Evolutionary conservation across 2,329 filamentous ascomycete species (phyloP).

Genomic region (Pseudogymnoascus sp.): DNA sequence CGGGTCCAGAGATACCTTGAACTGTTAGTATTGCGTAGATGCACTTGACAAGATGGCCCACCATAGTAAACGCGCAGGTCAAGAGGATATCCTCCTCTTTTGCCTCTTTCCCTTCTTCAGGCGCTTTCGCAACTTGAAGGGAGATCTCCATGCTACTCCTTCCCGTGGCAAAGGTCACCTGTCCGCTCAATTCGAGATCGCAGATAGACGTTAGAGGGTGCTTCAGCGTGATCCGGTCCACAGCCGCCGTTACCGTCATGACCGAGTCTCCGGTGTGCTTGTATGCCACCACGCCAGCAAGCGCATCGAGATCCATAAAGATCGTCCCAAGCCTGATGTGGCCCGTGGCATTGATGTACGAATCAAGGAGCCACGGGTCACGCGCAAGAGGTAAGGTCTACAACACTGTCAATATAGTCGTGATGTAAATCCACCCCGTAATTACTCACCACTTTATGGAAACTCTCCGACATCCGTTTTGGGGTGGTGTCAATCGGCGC

Average conservation of each 20-base stretch:
- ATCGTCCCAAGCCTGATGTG: conserved; percentile 47
- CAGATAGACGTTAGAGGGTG: conserved; percentile 62
- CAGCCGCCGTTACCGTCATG: conserved; percentile 35
- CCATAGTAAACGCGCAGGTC: conserved; percentile 71
- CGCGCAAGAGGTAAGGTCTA: conserved; percentile 57
- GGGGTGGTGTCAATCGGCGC: conserved; percentile 47
- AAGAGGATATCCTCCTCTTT: conserved; percentile 58
- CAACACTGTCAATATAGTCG: conserved; percentile 12
- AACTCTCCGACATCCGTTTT: conserved; percentile 62
- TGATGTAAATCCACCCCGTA: not conserved
- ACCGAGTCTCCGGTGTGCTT: conserved; percentile 59
- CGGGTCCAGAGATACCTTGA: conserved; percentile 52
- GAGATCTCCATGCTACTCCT: conserved; percentile 65
- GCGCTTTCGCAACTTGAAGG: conserved; percentile 60
- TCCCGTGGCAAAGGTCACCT: conserved; percentile 55
- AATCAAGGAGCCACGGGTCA: conserved; percentile 65
- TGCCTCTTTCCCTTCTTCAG: conserved; percentile 42
- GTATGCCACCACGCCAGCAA: conserved; percentile 64
- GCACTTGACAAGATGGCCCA: conserved; percentile 25
- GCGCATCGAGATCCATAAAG: conserved; percentile 67
- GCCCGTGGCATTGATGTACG: conserved; percentile 62
- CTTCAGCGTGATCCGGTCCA: conserved; percentile 42
- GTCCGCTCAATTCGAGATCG: conserved; percentile 56
- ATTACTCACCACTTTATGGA: conserved; percentile 51
- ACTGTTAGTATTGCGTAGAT: not conserved